These are phyloP conservation scores for Quaeritorhiza haematococci DNA, from an alignment of 371 early-diverging fungal species.

Conservation along the genomic window DNA sequence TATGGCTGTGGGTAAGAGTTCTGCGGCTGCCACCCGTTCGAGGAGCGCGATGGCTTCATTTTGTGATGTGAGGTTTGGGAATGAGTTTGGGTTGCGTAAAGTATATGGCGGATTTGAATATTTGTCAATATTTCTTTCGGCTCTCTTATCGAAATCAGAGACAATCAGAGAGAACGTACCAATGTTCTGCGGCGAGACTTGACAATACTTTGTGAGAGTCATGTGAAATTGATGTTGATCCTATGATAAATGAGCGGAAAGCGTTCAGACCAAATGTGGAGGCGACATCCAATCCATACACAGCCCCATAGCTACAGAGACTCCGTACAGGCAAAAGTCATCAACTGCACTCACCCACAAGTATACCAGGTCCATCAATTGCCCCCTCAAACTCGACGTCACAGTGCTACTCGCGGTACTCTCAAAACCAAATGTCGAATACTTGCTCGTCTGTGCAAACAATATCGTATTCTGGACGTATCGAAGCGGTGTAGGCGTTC, in stretches of 20 bases:
- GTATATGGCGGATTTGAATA: no score
- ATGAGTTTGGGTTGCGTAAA: background rate
- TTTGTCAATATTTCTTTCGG: no score
- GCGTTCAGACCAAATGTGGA: no score
- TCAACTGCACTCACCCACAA: constrained; percentile 8
- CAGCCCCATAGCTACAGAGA: background rate
- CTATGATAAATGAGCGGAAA: constrained; percentile 9
- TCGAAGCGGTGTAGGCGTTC: constrained; percentile 17
- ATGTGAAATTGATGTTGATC: constrained; percentile 24
- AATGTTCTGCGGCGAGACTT: constrained; percentile 28
- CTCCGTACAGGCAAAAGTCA: no score
- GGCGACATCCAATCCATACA: no score
- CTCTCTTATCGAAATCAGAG: background rate
- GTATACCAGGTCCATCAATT: constrained; percentile 26
- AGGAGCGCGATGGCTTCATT: constrained; percentile 39
- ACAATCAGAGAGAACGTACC: constrained; percentile 10
- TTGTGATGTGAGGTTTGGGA: background rate
- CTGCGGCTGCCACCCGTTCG: constrained; percentile 46
- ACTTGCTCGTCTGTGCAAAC: constrained; percentile 22
- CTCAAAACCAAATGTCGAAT: constrained; percentile 13
- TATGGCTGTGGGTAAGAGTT: constrained; percentile 38
- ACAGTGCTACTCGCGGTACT: constrained; percentile 15
- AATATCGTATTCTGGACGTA: constrained; percentile 18
- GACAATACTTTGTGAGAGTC: constrained; percentile 33
- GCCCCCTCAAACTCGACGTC: constrained; percentile 10